Evolutionary conservation across 768 basidiomycete genomes (phyloP), one percentile per base, ranked within the genome.

Genomic region (Leccinum imitatum): DNA sequence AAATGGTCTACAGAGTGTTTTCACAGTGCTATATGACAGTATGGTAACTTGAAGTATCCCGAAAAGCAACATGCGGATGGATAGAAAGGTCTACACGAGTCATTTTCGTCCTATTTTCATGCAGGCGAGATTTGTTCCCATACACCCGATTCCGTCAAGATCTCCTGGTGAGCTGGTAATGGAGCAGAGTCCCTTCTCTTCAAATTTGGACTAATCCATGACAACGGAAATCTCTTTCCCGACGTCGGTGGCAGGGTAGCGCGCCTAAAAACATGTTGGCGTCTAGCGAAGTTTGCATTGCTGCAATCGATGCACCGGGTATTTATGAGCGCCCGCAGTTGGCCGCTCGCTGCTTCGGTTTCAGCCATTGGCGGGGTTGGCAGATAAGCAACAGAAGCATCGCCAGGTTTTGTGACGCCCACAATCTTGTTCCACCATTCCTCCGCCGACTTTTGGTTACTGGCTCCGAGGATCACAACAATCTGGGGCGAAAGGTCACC

Each of bases 401-500:
- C 56, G 2, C 61, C 54, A 27, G 53, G 48, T 10, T 25, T 37
- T 11, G 30, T 46, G 17, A n/a, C 6, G 19, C 57, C 60, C 5
- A 64, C 33, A 6, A 52, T 27, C 30, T 30, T 25, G 7, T 25
- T 54, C 63, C 69, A 69, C 69, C 67, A 71, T 47, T 67, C 51
- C 25, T 60, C 56, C 30, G 65, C 69, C 7, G 70, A 64, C 25
- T 3, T 11, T 31, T 65, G 65, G 23, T 67, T 57, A 4, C 46
- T 53, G 5, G 65, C 61, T 48, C 69, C 69, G 5, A 60, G 51
- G 50, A 70, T 11, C 17, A 71, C 33, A n/a, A 69, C 60, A 8
- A 71, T 60, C 21, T 64, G 65, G 25, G 69, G 69, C 6, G 69
- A 66, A 50, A 70, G 68, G 17, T 69, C 69, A 13, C 69, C 69